A percentile compares a stretch with the other conserved stretches of the same genome.
Evolutionary conservation across 495 filamentous ascomycete genomes (phyloP).

Genomic region (Amniculicola lignicola): DNA sequence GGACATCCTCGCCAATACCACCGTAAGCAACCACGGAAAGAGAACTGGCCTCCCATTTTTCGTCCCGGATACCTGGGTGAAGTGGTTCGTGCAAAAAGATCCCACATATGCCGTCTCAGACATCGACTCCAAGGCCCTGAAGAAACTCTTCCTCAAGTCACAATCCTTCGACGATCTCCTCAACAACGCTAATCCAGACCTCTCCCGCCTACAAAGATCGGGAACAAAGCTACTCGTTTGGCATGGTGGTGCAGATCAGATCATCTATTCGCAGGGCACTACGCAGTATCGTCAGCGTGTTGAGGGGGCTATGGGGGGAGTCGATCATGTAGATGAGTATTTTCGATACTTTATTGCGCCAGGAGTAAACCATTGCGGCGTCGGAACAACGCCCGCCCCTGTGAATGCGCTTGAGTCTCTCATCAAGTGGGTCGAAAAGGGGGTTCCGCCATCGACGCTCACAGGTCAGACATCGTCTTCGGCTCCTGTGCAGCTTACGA

Average conservation of each 20-base stretch:
- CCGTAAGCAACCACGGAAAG: neutral
- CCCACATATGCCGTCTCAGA: neutral
- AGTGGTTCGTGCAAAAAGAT: neutral
- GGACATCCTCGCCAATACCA: neutral
- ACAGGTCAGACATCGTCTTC: constrained; percentile 1
- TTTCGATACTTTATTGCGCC: constrained; percentile 35
- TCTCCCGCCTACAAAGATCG: neutral
- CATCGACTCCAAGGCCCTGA: neutral
- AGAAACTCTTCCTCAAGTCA: neutral
- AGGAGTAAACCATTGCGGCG: constrained; percentile 31
- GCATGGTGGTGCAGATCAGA: constrained; percentile 31
- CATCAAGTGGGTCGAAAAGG: constrained; percentile 15
- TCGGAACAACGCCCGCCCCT: constrained; percentile 12
- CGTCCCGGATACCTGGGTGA: constrained; percentile 1
- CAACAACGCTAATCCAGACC: constrained; percentile 6
- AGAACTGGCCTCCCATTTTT: neutral
- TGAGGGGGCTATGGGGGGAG: neutral
- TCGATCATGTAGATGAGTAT: constrained; percentile 15
- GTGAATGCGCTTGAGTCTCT: constrained; percentile 20
- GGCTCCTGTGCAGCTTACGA: neutral
- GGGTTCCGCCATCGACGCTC: constrained; percentile 20
- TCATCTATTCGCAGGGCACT: constrained; percentile 34
- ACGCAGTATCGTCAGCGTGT: constrained; percentile 32
- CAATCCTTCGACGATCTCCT: constrained; percentile 1
- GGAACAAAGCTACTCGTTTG: constrained; percentile 6